Conservation (phyloP, 495 filamentous ascomycete species). For the Geopyxis carbonaria region DNA sequence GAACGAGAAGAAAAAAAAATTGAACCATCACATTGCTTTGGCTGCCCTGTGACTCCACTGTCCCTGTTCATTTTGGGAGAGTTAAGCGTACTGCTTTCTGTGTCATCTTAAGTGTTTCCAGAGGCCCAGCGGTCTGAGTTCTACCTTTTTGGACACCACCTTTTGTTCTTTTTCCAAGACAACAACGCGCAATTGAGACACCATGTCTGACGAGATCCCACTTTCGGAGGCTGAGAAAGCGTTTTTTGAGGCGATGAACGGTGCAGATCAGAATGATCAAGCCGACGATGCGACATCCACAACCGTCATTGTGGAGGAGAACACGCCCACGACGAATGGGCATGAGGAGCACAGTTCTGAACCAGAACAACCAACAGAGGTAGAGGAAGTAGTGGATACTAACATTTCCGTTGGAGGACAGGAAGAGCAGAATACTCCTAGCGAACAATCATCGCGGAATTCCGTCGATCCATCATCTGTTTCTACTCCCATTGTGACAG, state of each 20-base stretch:
- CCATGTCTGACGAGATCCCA: constrained; percentile 4
- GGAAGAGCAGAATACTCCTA: constrained; percentile 17
- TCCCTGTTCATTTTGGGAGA: no score
- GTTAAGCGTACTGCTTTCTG: no score
- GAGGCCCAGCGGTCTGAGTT: no score
- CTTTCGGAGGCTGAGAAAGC: constrained; percentile 38
- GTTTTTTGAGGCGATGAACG: constrained; percentile 33
- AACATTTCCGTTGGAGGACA: background rate
- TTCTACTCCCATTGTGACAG: constrained; percentile 37
- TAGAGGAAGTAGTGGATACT: constrained; percentile 31
- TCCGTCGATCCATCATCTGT: constrained; percentile 36
- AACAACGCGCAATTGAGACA: no score
- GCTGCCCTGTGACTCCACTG: constrained; percentile 6
- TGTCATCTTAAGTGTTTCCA: no score
- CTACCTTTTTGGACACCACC: no score
- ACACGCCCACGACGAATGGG: background rate
- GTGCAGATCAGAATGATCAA: constrained; percentile 16
- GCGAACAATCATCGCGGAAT: constrained; percentile 37
- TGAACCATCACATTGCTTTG: constrained; percentile 4
- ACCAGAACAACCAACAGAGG: constrained; percentile 25
- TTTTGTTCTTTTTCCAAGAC: no score
- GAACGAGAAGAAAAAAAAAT: constrained; percentile 5
- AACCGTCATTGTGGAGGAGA: background rate
- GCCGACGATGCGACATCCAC: constrained; percentile 4
- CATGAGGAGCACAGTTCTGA: constrained; percentile 2